These are phyloP conservation scores for Aspergillus ochraceoroseus DNA, from an alignment of 2,329 filamentous ascomycete genomes.

Conservation along the genomic window DNA sequence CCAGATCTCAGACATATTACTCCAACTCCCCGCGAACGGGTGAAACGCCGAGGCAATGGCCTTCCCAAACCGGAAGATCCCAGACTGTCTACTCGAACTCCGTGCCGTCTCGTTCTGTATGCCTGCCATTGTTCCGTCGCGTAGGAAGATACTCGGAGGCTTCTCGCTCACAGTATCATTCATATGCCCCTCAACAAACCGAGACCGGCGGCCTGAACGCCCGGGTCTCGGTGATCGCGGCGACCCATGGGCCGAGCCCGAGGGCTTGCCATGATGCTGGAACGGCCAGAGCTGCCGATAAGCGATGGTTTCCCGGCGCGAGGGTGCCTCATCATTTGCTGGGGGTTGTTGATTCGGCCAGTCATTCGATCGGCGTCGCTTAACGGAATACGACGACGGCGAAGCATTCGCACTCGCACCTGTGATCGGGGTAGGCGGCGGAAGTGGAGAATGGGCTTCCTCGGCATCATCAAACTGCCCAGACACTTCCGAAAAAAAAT, in stretches of 20 bases:
- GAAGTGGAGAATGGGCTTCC: slow-evolving; percentile 20
- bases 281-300: slow-evolving; percentile 17
- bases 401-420: slow-evolving; percentile 7
- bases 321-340: no score
- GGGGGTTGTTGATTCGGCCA: slow-evolving; percentile 34
- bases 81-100: slow-evolving; percentile 33
- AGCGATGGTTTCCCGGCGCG: no score
- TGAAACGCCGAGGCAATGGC: slow-evolving; percentile 52
- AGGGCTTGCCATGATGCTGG: slow-evolving; percentile 6
- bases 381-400: slow-evolving; percentile 33
- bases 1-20: slow-evolving; percentile 42
- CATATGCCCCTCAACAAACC: slow-evolving; percentile 76
- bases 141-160: slow-evolving; percentile 65
- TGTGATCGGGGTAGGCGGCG: slow-evolving; percentile 15
- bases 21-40: slow-evolving; percentile 49
- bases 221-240: slow-evolving; percentile 14
- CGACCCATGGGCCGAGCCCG: slow-evolving; percentile 17
- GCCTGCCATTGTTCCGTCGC: no score
- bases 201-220: slow-evolving; percentile 54
- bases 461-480: slow-evolving; percentile 37
- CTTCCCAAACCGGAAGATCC: slow-evolving; percentile 54
- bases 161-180: slow-evolving; percentile 68
- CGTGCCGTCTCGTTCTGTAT: no score
- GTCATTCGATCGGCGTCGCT: slow-evolving; percentile 43
- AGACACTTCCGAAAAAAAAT: slow-evolving; percentile 32